Percentiles rank a stretch among this genome's conserved stretches.
Conservation (phyloP, 768 basidiomycete genomes). For the Paxillus rubicundulus region DNA sequence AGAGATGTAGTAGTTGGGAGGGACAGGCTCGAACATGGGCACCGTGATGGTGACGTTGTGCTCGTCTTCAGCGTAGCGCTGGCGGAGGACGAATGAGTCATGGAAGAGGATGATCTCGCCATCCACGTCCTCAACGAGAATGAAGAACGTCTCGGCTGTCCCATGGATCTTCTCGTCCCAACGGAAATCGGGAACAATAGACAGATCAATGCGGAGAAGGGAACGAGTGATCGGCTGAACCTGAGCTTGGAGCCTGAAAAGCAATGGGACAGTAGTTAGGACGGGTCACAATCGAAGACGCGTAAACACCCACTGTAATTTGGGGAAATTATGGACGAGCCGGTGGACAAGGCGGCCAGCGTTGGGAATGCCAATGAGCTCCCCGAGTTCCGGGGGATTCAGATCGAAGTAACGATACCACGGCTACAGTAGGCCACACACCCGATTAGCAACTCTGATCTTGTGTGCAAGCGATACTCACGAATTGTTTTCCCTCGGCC, state of each 20-base stretch:
- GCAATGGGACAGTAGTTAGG: background rate
- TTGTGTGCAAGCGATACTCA: constrained; percentile 36
- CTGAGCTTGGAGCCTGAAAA: constrained; percentile 78
- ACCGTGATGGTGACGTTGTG: constrained; percentile 94
- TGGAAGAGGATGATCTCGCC: constrained; percentile 96
- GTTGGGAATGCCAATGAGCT: constrained; percentile 90
- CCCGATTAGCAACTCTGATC: background rate
- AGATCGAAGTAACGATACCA: constrained; percentile 98
- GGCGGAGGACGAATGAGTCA: constrained; percentile 87
- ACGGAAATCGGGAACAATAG: constrained; percentile 95
- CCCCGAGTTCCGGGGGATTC: constrained; percentile 88
- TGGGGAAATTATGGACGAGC: constrained; percentile 95
- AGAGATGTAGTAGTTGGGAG: constrained; percentile 97
- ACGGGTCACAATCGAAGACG: background rate
- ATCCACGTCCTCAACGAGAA: constrained; percentile 95
- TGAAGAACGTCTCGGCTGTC: constrained; percentile 83
- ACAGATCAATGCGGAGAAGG: constrained; percentile 87
- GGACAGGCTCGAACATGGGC: constrained; percentile 95
- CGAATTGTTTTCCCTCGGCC: constrained; percentile 97
- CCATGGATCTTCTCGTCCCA: constrained; percentile 98
- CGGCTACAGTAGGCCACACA: constrained; percentile 45
- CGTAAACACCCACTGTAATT: constrained; percentile 63
- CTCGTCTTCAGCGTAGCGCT: constrained; percentile 89
- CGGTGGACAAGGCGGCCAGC: constrained; percentile 90
- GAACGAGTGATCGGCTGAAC: constrained; percentile 96